These are phyloP conservation scores for Rachicladosporium sp. DNA, from an alignment of 2,329 filamentous ascomycete genomes.

Conservation along the genomic window DNA sequence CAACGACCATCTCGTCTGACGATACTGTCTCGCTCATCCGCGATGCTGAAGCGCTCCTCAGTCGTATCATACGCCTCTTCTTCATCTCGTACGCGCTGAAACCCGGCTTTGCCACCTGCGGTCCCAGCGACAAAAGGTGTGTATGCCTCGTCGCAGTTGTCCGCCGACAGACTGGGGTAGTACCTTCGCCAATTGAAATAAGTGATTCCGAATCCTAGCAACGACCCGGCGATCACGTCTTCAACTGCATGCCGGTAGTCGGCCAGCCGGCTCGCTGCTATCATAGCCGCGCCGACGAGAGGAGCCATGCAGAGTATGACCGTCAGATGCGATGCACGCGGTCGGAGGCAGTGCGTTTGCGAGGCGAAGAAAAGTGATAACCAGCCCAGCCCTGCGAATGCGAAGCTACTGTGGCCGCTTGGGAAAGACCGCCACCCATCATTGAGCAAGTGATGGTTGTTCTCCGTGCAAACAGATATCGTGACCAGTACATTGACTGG, in stretches of 20 bases:
- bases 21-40: too few relatives aligned
- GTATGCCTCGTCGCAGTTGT: slow-evolving; percentile 41
- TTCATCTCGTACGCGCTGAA: slow-evolving; percentile 32
- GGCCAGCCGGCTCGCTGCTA: slow-evolving; percentile 49
- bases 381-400: slow-evolving; percentile 68
- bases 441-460: slow-evolving; percentile 55
- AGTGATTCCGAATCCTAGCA: slow-evolving; percentile 42
- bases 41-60: too few relatives aligned
- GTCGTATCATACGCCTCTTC: slow-evolving; percentile 24
- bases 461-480: slow-evolving; percentile 61
- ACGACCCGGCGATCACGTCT: slow-evolving; percentile 45
- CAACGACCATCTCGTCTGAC: too few relatives aligned
- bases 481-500: slow-evolving; percentile 44
- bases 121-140: slow-evolving; percentile 20
- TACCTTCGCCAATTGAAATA: slow-evolving; percentile 50
- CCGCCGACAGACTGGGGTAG: slow-evolving; percentile 41
- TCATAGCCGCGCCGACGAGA: slow-evolving; percentile 44
- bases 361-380: slow-evolving; percentile 45
- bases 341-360: slow-evolving; percentile 47
- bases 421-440: slow-evolving; percentile 80
- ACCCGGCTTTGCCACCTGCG: slow-evolving; percentile 14
- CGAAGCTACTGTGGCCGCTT: slow-evolving; percentile 66
- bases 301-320: slow-evolving; percentile 44
- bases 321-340: slow-evolving; percentile 43
- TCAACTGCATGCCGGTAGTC: slow-evolving; percentile 55